These are phyloP conservation scores for Rhizophora mangle DNA, from an alignment of 345 rosid species.

Conservation along the genomic window DNA sequence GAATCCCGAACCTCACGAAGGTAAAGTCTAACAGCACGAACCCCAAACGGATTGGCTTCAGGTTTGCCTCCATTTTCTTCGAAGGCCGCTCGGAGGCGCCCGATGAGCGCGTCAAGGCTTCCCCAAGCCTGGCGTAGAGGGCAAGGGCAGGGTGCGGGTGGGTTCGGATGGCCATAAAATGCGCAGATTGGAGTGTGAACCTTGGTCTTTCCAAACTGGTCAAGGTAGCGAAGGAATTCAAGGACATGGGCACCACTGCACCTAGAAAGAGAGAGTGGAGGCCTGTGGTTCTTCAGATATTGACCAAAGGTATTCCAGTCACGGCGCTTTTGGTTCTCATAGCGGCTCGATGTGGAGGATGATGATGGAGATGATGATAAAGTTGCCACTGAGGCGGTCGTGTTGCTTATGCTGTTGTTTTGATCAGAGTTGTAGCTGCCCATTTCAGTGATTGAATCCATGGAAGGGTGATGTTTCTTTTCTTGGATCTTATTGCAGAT, in stretches of 20 bases:
- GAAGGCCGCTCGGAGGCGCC: slow-evolving; percentile 31
- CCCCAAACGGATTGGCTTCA: slow-evolving; percentile 33
- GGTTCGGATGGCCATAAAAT: slow-evolving; percentile 37
- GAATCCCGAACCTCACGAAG: slow-evolving; percentile 32
- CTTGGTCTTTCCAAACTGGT: slow-evolving; percentile 34
- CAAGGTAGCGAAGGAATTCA: slow-evolving; percentile 33
- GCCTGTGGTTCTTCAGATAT: slow-evolving; percentile 36
- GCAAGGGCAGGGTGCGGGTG: slow-evolving; percentile 38
- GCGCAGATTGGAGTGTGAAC: slow-evolving; percentile 36
- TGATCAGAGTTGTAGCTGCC: slow-evolving; percentile 15
- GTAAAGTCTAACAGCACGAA: slow-evolving; percentile 33
- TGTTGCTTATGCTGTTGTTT: background rate
- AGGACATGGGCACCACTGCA: slow-evolving; percentile 42
- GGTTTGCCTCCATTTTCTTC: slow-evolving; percentile 34
- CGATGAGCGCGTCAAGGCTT: slow-evolving; percentile 30
- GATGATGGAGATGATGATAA: slow-evolving; percentile 17
- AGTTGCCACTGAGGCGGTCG: background rate
- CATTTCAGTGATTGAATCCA: slow-evolving; percentile 27
- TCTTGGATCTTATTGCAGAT: slow-evolving; percentile 1
- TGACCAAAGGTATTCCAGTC: slow-evolving; percentile 43
- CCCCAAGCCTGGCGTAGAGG: slow-evolving; percentile 42
- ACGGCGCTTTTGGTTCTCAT: slow-evolving; percentile 40
- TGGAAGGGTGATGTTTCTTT: background rate
- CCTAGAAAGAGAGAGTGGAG: slow-evolving; percentile 28
- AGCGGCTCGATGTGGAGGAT: slow-evolving; percentile 23